Conservation (phyloP, 768 basidiomycete species). For the Boletus vinaceobasis region DNA sequence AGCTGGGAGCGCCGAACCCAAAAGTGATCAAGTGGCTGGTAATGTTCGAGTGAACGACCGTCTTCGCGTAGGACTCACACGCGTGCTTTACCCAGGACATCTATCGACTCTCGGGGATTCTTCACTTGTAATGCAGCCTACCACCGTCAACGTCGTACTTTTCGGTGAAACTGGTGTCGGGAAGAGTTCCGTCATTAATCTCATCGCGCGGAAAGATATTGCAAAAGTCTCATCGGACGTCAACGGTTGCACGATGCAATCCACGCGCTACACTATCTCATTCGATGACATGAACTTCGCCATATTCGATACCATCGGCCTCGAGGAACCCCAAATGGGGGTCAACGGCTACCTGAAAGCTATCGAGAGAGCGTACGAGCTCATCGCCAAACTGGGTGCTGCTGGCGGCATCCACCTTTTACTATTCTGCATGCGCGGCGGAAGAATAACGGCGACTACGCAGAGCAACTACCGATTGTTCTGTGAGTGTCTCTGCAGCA, state of each 20-base stretch:
- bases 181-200: conserved; percentile 31
- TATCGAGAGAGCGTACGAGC: conserved; percentile 28
- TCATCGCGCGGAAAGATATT: conserved; percentile 23
- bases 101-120: neutral
- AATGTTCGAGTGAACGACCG: neutral
- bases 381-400: conserved; percentile 30
- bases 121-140: neutral
- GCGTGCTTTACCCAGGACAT: neutral
- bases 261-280: conserved; percentile 24
- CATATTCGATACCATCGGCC: conserved; percentile 36
- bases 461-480: conserved; percentile 41
- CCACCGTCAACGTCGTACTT: conserved; percentile 34
- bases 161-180: conserved; percentile 42
- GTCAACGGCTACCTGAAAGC: conserved; percentile 27
- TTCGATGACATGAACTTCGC: conserved; percentile 18
- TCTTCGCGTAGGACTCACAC: conserved; percentile 10
- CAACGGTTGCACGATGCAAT: conserved; percentile 36
- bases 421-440: conserved; percentile 40
- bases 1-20: neutral
- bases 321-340: conserved; percentile 30
- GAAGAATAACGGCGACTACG: conserved; percentile 34
- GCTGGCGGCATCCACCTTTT: conserved; percentile 41
- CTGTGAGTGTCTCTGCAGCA: conserved; percentile 37
- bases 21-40: neutral
- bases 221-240: conserved; percentile 29